A percentile compares a stretch with the other conserved stretches of the same genome.
Conservation (phyloP, 2,329 filamentous ascomycete species). For the Penicillium occitanis region DNA sequence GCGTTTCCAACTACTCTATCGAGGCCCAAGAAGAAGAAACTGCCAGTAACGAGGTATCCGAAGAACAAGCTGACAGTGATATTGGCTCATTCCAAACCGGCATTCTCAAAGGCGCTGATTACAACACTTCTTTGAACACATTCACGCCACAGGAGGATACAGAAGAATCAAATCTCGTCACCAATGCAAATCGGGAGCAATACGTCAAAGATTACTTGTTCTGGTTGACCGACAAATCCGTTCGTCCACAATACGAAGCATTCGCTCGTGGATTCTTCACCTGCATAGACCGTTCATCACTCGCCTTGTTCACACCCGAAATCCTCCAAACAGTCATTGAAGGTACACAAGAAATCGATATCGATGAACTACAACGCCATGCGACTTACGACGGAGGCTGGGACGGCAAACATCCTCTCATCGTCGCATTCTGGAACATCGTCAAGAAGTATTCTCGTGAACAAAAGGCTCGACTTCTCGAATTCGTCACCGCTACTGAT, state of each 20-base stretch:
- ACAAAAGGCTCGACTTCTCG: conserved; percentile 74
- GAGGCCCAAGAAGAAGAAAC: background rate
- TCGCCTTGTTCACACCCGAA: conserved; percentile 68
- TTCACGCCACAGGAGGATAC: conserved; percentile 34
- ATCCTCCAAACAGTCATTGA: conserved; percentile 78
- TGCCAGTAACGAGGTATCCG: background rate
- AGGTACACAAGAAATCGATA: conserved; percentile 77
- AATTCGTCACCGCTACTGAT: conserved; percentile 94
- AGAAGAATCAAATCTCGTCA: conserved; percentile 69
- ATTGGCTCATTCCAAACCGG: conserved; percentile 22
- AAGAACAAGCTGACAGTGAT: conserved; percentile 1
- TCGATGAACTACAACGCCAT: conserved; percentile 67
- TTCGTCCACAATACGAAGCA: conserved; percentile 73
- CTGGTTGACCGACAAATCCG: conserved; percentile 76
- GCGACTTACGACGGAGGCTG: conserved; percentile 79
- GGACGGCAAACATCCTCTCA: conserved; percentile 64
- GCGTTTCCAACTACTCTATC: conserved; percentile 15
- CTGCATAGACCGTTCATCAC: conserved; percentile 68
- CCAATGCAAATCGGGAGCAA: conserved; percentile 70
- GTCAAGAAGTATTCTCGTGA: conserved; percentile 63
- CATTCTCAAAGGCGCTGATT: conserved; percentile 30
- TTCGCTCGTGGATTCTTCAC: conserved; percentile 78
- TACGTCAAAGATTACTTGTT: conserved; percentile 83
- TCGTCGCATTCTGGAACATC: conserved; percentile 81
- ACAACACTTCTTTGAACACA: conserved; percentile 27